Base-by-base conservation (phyloP, 148 eudicot genomes). In the Polygonum aviculare region DNA sequence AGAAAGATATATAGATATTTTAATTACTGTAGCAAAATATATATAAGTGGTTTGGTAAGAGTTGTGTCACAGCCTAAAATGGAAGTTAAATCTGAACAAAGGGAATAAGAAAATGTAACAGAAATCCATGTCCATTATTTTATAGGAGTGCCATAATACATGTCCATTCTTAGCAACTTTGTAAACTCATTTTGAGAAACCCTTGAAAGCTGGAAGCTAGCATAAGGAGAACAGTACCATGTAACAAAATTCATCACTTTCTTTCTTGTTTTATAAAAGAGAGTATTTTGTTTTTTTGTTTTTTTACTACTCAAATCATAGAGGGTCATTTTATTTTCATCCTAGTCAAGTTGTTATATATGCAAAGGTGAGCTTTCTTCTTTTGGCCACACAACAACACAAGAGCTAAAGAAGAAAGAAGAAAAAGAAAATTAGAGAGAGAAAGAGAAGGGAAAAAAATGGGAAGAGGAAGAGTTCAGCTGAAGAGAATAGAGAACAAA, bases 401-500 rank as follows among this genome's bases (percentile, higher is more conserved):
- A 15, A 36, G 55, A 51, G 55, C 7, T 51, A 51, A 50, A 9
- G 14, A 50, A 51, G 16, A 18, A 50, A 16, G 47, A 44, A 7
- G 55, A 50, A 16, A 4, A 35, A 15, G 7, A 65, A 5, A 14
- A 10, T 15, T 0, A 16, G 2, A 72, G 21, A 48, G 6, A 16
- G 48, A 70, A 14, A 7, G 5, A 71, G 16, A 71, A 33, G n/a
- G 14, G n/a, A 40, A 8, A 8, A 38, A 19, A 10, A 72, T 72
- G 75, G 75, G 75, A 48, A 44, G 75, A 41, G 54, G 75, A 26
- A 72, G 54, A 36, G 75, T 72, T 9, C 52, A 72, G 38, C 16
- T 72, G 35, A 72, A 72, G 52, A 44, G 75, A 9, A 72, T 72
- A 41, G 75, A 72, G 75, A 48, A 72, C 75, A 72, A 72, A 36